These are phyloP conservation scores for Erucastrum elatum DNA, from an alignment of 345 rosid species.

Conservation along the genomic window DNA sequence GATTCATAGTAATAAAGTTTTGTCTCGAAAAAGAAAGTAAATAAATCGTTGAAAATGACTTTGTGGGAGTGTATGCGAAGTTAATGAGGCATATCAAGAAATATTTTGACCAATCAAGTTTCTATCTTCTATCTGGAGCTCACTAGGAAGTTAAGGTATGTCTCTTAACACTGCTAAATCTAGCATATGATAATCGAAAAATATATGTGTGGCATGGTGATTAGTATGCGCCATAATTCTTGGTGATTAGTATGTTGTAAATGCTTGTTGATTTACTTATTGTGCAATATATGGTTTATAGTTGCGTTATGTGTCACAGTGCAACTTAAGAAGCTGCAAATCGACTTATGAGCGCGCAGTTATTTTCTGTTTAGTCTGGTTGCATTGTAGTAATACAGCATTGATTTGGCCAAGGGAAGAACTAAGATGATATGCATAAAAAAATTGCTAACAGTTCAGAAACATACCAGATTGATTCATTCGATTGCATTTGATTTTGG, in stretches of 20 bases:
- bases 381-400: background rate
- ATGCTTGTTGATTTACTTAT: background rate
- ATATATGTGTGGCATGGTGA: background rate
- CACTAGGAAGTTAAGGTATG: constrained; percentile 15
- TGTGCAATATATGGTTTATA: background rate
- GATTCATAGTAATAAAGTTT: background rate
- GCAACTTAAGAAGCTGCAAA: background rate
- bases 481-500: background rate
- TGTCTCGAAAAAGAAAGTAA: too few species aligned
- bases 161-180: background rate
- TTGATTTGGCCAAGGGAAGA: background rate
- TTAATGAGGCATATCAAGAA: background rate
- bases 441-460: constrained; percentile 18
- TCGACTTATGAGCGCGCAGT: background rate
- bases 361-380: constrained; percentile 2
- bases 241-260: background rate
- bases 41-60: constrained; percentile 23
- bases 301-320: constrained; percentile 3
- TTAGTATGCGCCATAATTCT: background rate
- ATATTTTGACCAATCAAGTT: constrained; percentile 7
- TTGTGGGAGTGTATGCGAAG: background rate
- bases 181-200: background rate
- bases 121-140: constrained; percentile 9
- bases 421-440: background rate
- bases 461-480: constrained; percentile 23